These are phyloP conservation scores for Beauveria sp. DNA, from an alignment of 2,329 filamentous ascomycete species.

Conservation along the genomic window DNA sequence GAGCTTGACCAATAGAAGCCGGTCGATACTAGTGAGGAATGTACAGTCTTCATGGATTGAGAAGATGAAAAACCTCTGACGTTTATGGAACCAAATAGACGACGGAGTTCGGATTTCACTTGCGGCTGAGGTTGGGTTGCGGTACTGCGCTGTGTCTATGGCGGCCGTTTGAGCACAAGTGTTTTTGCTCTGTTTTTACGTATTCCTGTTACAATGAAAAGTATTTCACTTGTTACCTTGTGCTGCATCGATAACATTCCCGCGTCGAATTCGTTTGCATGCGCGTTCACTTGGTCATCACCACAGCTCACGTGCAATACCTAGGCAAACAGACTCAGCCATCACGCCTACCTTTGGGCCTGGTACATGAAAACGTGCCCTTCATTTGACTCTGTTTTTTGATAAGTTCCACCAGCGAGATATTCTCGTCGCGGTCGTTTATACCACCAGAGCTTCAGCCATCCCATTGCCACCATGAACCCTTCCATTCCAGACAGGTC, in stretches of 20 bases:
- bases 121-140: not conserved
- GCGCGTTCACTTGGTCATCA: not conserved
- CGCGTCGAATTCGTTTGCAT: not conserved
- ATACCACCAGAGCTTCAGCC: not conserved
- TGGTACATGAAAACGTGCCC: not conserved
- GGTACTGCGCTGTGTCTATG: not conserved
- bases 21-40: conserved; percentile 7
- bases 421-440: not conserved
- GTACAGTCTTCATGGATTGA: conserved; percentile 24
- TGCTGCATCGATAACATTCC: too few relatives aligned
- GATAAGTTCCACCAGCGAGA: not conserved
- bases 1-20: conserved; percentile 59
- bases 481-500: not conserved
- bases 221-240: not conserved
- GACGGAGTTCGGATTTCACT: not conserved
- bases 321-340: not conserved
- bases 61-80: conserved; percentile 14
- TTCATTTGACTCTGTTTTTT: not conserved
- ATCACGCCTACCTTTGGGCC: not conserved
- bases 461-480: not conserved
- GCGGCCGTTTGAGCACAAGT: not conserved
- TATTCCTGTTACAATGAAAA: not conserved
- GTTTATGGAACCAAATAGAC: not conserved
- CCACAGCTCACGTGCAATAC: not conserved
- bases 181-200: not conserved